Conservation (phyloP, 2,329 filamentous ascomycete species). For the Pestalotiopsis fici region DNA sequence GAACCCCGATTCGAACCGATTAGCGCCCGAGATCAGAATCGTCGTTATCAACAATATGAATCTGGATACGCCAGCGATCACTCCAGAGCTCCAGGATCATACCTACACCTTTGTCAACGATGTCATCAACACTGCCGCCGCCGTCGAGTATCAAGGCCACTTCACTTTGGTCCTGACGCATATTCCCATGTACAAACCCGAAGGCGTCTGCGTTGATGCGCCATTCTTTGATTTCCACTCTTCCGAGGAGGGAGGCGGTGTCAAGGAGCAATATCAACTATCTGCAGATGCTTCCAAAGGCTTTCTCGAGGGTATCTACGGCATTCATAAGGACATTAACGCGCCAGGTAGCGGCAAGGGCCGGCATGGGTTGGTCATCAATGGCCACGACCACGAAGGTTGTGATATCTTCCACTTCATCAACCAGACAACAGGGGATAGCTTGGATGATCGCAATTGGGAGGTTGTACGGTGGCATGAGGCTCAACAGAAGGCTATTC, state of each 20-base stretch:
- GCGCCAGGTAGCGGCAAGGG: constrained; percentile 65
- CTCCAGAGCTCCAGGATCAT: constrained; percentile 66
- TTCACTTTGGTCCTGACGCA: constrained; percentile 90
- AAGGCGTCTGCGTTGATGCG: constrained; percentile 79
- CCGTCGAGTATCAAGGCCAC: constrained; percentile 62
- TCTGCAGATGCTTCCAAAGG: constrained; percentile 70
- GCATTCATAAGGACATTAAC: constrained; percentile 64
- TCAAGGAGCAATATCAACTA: constrained; percentile 91
- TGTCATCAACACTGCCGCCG: constrained; percentile 62
- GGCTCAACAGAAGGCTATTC: constrained; percentile 41
- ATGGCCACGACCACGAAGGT: constrained; percentile 93
- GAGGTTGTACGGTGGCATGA: constrained; percentile 49
- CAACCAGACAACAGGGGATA: constrained; percentile 56
- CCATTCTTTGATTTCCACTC: constrained; percentile 82
- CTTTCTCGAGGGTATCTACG: constrained; percentile 83
- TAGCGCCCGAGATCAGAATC: constrained; percentile 73
- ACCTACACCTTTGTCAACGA: constrained; percentile 79
- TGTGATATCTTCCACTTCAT: constrained; percentile 88
- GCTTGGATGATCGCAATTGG: constrained; percentile 46
- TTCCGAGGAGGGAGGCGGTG: constrained; percentile 63
- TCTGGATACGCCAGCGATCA: constrained; percentile 79
- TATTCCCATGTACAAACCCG: constrained; percentile 83
- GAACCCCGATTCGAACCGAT: constrained; percentile 47
- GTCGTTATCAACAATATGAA: constrained; percentile 92
- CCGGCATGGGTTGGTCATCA: constrained; percentile 77